Conservation (phyloP, 176 grass and related monocot species). For the sorghum (Sorghum bicolor) region Sorghum_bicolor_NCBIv3 NC_012873.2:63503001-63503500, state of each 20-base stretch:
- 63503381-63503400: no score
- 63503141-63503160: no score
- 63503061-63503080: constrained; percentile 42
- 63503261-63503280: constrained; percentile 47
- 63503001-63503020: no score
- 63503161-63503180: background rate
- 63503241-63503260: background rate
- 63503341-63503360: no score
- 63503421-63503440: constrained; percentile 12
- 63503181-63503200: no score
- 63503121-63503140: no score
- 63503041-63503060: constrained; percentile 43
- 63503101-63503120: constrained; percentile 37
- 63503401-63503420: no score
- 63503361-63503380: no score
- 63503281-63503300: constrained; percentile 46
- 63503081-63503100: constrained; percentile 33
- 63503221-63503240: background rate
- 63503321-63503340: constrained; percentile 30
- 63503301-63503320: constrained; percentile 35
- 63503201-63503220: background rate
- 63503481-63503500: background rate
- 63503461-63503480: constrained; percentile 18
- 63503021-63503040: constrained; percentile 35
- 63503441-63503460: constrained; percentile 35